A percentile compares a stretch with the other conserved stretches of the same genome.
Conservation (phyloP, 2,329 filamentous ascomycete species). For the Aspergillus phoenicis region DNA sequence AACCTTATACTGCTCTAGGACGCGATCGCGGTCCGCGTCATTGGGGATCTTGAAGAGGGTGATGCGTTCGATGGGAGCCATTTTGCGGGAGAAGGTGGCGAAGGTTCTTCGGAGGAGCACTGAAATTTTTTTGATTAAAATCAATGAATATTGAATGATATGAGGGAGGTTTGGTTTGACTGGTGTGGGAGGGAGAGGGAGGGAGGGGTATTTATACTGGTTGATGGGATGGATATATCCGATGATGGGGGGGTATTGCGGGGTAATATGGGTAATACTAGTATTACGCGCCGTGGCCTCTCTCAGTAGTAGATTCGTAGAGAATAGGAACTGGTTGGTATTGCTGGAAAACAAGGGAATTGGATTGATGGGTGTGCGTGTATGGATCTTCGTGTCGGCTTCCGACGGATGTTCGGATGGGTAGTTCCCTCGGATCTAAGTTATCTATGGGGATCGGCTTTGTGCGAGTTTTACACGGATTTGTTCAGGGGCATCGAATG, state of each 20-base stretch:
- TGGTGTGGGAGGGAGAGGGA: neutral
- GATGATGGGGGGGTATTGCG: neutral
- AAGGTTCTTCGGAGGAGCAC: neutral
- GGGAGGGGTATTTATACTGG: neutral
- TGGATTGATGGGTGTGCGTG: too few species aligned
- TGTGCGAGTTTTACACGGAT: too few species aligned
- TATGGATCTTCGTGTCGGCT: neutral
- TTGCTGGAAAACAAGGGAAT: neutral
- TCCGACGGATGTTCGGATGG: constrained; percentile 11
- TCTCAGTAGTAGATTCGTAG: neutral
- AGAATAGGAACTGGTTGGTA: neutral
- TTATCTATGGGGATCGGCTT: too few species aligned
- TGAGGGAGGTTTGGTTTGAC: too few species aligned
- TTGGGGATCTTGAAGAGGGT: constrained; percentile 58
- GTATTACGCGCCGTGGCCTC: neutral
- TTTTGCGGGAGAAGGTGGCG: constrained; percentile 19
- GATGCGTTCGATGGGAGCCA: constrained; percentile 52
- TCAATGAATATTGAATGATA: neutral
- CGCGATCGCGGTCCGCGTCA: constrained; percentile 45
- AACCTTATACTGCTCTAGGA: constrained; percentile 50
- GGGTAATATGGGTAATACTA: constrained; percentile 4
- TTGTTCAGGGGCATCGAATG: too few species aligned
- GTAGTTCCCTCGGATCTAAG: too few species aligned
- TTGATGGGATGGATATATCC: constrained; percentile 4
- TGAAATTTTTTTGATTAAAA: neutral